Evolutionary conservation across 73 alveolate genomes (phyloP).

Genomic region (Paramecium biaurelia): DNA sequence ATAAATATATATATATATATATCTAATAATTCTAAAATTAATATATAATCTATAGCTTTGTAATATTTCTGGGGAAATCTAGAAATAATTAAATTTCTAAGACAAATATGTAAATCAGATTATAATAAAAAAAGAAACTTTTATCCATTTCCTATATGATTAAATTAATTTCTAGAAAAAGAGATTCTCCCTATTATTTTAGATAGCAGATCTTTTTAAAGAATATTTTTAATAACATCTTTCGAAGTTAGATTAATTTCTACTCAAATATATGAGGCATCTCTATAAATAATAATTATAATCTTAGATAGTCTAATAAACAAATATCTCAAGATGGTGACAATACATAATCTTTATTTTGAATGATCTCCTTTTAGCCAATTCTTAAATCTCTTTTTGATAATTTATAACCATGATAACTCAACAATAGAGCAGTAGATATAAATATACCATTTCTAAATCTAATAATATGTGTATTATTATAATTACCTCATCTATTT

Average conservation of each 20-base stretch:
- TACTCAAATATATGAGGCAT: background rate
- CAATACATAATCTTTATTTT: slow-evolving; percentile 7
- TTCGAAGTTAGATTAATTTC: background rate
- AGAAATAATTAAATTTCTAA: too few species aligned
- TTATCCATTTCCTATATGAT: too few species aligned
- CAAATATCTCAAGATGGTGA: slow-evolving; percentile 8
- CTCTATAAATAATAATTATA: background rate
- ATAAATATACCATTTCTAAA: background rate
- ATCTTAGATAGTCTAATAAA: background rate
- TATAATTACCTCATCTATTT: background rate
- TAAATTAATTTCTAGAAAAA: too few species aligned
- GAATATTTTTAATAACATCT: background rate
- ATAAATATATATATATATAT: too few species aligned
- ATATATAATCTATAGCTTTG: too few species aligned
- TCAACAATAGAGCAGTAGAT: background rate
- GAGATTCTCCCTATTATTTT: too few species aligned
- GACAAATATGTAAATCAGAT: too few species aligned
- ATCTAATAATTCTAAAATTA: too few species aligned
- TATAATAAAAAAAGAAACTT: too few species aligned
- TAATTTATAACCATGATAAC: slow-evolving; percentile 47
- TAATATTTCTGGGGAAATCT: too few species aligned
- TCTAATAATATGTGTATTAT: background rate
- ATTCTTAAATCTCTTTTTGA: slow-evolving; percentile 36
- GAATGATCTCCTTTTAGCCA: background rate
- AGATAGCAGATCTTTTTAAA: background rate